Evolutionary conservation across 768 basidiomycete species (phyloP).

Genomic region (Lyophyllum atratum): DNA sequence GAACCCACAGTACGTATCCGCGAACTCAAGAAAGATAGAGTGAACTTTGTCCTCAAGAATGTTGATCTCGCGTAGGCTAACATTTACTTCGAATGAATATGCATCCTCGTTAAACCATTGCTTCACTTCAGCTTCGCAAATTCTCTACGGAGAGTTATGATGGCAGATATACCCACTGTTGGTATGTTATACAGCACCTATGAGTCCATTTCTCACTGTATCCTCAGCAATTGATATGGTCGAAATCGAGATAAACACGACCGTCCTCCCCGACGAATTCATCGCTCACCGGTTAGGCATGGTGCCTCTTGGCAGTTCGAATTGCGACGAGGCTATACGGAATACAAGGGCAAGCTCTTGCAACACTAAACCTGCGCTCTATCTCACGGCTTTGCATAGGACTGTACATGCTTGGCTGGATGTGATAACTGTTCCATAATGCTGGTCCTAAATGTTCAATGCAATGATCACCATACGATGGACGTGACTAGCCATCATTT

Average conservation of each 20-base stretch:
- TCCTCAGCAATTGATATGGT: constrained; percentile 92
- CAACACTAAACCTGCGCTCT: not conserved
- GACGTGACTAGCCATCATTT: constrained; percentile 87
- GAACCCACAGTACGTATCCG: constrained; percentile 83
- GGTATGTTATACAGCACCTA: constrained; percentile 52
- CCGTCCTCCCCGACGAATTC: constrained; percentile 95
- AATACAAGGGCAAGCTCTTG: constrained; percentile 62
- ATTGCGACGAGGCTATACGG: constrained; percentile 87
- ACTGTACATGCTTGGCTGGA: constrained; percentile 85
- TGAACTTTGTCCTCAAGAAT: constrained; percentile 93
- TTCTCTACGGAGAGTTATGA: constrained; percentile 89
- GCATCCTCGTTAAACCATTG: constrained; percentile 7
- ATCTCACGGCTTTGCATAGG: constrained; percentile 46
- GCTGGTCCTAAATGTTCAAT: constrained; percentile 76
- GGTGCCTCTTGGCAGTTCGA: constrained; percentile 85
- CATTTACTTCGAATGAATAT: constrained; percentile 7
- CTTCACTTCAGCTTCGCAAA: constrained; percentile 76
- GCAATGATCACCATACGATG: constrained; percentile 73
- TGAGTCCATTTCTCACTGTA: constrained; percentile 1
- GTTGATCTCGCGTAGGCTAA: constrained; percentile 87
- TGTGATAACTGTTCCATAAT: constrained; percentile 88
- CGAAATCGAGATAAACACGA: constrained; percentile 87
- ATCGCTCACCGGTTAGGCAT: constrained; percentile 95
- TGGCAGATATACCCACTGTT: constrained; percentile 95
- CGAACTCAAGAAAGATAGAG: constrained; percentile 80